These are phyloP conservation scores for Diplodia seriata DNA, from an alignment of 2,329 filamentous ascomycete genomes.

Conservation along the genomic window DNA sequence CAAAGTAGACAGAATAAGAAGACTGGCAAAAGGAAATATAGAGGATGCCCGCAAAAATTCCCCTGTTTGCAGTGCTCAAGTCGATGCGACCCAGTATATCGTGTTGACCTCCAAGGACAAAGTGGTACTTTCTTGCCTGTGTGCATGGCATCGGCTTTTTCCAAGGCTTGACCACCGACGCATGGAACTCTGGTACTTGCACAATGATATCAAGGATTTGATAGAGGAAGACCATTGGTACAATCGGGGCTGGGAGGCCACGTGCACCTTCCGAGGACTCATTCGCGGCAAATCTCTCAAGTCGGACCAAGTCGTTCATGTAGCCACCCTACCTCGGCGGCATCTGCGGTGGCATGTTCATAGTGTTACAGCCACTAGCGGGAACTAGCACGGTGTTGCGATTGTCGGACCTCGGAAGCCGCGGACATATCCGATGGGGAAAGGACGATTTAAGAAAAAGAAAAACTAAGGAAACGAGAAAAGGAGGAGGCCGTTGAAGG, in stretches of 20 bases:
- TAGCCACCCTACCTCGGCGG: background rate
- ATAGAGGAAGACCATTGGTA: background rate
- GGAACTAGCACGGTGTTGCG: background rate
- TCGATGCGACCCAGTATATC: background rate
- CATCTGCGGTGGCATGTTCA: background rate
- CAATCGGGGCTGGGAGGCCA: background rate
- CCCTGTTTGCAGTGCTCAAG: background rate
- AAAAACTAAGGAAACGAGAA: background rate
- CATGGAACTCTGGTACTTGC: background rate
- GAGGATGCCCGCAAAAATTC: background rate
- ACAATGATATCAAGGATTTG: background rate
- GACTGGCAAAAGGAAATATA: background rate
- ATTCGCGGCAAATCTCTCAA: background rate
- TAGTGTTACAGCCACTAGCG: background rate
- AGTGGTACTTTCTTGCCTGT: background rate
- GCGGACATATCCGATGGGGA: background rate
- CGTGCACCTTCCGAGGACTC: background rate
- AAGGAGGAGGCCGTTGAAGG: background rate
- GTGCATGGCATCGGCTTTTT: background rate
- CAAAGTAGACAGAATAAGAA: background rate
- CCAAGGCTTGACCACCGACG: background rate
- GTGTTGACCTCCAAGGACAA: background rate
- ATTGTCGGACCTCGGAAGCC: constrained; percentile 3
- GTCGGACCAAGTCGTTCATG: background rate
- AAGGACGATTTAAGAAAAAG: background rate